These are phyloP conservation scores for Neckera pumila DNA, from an alignment of 225 moss, liverwort and hornwort species.

Conservation along the genomic window DNA sequence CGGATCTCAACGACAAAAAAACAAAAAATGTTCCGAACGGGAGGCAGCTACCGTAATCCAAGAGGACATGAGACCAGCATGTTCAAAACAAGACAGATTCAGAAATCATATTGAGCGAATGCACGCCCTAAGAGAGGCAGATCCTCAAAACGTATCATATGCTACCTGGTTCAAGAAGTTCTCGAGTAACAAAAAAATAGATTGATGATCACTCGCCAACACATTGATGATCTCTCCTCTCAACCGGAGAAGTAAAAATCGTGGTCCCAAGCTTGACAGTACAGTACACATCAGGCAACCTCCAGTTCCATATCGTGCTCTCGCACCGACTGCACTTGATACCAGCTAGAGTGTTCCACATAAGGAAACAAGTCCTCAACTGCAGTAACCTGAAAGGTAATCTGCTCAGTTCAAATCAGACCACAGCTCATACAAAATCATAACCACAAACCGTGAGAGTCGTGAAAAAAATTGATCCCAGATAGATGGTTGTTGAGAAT, in stretches of 20 bases:
- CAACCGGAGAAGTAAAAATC: background rate
- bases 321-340: background rate
- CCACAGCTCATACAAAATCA: background rate
- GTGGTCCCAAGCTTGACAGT: background rate
- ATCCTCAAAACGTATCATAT: background rate
- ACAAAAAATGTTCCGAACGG: background rate
- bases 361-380: background rate
- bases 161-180: background rate
- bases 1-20: background rate
- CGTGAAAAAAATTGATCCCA: background rate
- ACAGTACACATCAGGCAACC: background rate
- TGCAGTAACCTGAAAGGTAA: background rate
- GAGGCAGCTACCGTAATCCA: background rate
- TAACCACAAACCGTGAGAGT: background rate
- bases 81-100: background rate
- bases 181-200: background rate
- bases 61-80: background rate
- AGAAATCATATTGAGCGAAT: background rate
- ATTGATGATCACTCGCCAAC: background rate
- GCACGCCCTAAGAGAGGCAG: background rate
- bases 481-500: background rate
- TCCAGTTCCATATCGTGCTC: background rate
- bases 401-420: background rate
- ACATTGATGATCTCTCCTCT: background rate
- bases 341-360: background rate